Evolutionary conservation across 2,329 filamentous ascomycete species (phyloP).

Genomic region (Fusarium heterosporum): DNA sequence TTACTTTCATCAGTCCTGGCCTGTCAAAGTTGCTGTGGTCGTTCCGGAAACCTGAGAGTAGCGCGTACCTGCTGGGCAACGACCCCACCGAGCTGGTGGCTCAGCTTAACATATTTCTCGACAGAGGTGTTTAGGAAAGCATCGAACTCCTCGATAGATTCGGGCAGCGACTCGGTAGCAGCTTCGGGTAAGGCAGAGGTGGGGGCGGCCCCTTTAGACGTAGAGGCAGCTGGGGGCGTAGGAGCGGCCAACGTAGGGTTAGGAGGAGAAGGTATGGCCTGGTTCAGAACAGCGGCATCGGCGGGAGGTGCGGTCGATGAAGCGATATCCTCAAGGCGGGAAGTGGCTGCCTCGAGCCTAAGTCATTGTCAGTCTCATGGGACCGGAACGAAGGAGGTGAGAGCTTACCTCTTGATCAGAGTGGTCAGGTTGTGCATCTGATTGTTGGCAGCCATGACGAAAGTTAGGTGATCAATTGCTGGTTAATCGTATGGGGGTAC

Average conservation of each 20-base stretch:
- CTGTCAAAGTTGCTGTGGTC: neutral
- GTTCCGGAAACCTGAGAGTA: neutral
- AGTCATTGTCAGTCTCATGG: conserved; percentile 59
- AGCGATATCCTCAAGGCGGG: conserved; percentile 95
- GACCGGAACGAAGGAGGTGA: neutral
- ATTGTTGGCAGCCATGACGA: conserved; percentile 75
- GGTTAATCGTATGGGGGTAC: neutral
- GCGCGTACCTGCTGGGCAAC: conserved; percentile 80
- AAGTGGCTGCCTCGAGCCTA: conserved; percentile 97
- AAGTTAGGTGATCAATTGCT: neutral
- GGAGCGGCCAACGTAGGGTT: conserved; percentile 49
- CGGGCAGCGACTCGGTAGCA: conserved; percentile 71
- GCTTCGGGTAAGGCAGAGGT: conserved; percentile 51
- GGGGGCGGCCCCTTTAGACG: conserved; percentile 52
- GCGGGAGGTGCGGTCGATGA: conserved; percentile 74
- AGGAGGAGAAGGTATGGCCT: conserved; percentile 51
- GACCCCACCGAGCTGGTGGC: conserved; percentile 80
- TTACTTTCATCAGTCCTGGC: neutral
- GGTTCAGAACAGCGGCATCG: conserved; percentile 60
- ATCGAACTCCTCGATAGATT: conserved; percentile 90
- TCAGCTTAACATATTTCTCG: conserved; percentile 80
- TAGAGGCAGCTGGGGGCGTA: conserved; percentile 49
- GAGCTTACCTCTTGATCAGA: conserved; percentile 89
- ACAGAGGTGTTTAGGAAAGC: conserved; percentile 79
- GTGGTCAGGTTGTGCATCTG: conserved; percentile 98